phyloP scores from a whole-genome alignment of 2,329 filamentous ascomycete species.

The Ophiocordyceps robertsii region DNA sequence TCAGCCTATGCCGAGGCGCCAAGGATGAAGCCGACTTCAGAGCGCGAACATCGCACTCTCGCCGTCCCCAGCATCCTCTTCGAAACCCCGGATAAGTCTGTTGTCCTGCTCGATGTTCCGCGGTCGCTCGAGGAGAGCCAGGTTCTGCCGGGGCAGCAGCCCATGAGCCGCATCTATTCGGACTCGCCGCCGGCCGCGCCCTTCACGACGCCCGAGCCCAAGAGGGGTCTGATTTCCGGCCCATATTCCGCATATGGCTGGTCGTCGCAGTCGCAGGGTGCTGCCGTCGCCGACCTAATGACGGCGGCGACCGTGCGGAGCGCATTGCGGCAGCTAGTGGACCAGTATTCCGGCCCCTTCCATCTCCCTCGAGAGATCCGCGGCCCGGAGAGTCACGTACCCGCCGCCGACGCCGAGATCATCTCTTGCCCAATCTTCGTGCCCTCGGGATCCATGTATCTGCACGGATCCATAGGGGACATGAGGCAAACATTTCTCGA shows the following conservation, averaged over 20 bases:
- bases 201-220: conserved; percentile 38
- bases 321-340: conserved; percentile 25
- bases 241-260: neutral
- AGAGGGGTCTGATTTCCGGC: neutral
- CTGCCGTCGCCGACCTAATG: conserved; percentile 36
- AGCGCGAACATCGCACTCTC: neutral
- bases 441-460: conserved; percentile 27
- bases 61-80: conserved; percentile 18
- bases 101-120: conserved; percentile 56
- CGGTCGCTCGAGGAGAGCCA: conserved; percentile 56
- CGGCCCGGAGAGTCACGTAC: conserved; percentile 1
- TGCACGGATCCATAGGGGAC: conserved; percentile 34
- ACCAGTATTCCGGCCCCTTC: conserved; percentile 28
- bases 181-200: conserved; percentile 26
- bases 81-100: conserved; percentile 20
- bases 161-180: conserved; percentile 30
- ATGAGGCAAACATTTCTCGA: conserved; percentile 25
- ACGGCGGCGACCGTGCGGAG: conserved; percentile 29
- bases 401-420: neutral
- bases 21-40: neutral
- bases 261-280: neutral
- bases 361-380: conserved; percentile 26
- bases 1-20: too few relatives aligned
- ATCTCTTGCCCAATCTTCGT: conserved; percentile 13
- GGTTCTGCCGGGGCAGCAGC: conserved; percentile 24